Evolutionary conservation across 2,329 filamentous ascomycete genomes (phyloP).

Genomic region (Verticillium nonalfalfae): DNA sequence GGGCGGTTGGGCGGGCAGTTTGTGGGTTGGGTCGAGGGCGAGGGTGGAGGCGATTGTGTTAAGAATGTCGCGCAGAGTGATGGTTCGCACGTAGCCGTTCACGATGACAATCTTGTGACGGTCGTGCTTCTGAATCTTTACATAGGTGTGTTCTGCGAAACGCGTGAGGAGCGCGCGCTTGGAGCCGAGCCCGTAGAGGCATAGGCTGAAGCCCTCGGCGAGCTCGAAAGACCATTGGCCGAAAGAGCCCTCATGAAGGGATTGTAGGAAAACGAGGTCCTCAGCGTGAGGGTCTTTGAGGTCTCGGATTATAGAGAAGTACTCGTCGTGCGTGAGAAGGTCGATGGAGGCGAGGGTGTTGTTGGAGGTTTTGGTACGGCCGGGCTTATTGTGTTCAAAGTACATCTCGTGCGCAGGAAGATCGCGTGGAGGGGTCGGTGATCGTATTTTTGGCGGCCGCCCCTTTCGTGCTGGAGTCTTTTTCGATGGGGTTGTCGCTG

Average conservation of each 20-base stretch:
- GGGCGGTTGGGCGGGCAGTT: conserved; percentile 53
- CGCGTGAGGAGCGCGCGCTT: conserved; percentile 69
- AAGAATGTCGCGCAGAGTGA: conserved; percentile 64
- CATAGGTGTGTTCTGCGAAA: conserved; percentile 67
- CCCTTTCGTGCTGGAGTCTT: conserved; percentile 43
- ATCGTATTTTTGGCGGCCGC: conserved; percentile 47
- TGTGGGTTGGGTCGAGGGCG: conserved; percentile 44
- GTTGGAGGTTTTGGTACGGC: conserved; percentile 75
- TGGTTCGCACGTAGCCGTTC: conserved; percentile 72
- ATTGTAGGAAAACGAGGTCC: conserved; percentile 66
- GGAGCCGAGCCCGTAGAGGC: conserved; percentile 87
- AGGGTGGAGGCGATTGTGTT: conserved; percentile 62
- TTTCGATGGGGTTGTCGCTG: conserved; percentile 31
- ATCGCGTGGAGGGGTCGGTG: conserved; percentile 73
- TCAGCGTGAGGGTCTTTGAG: conserved; percentile 62
- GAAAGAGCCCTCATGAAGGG: conserved; percentile 75
- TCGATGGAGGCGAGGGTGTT: conserved; percentile 71
- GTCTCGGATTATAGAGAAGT: conserved; percentile 63
- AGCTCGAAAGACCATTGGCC: conserved; percentile 92
- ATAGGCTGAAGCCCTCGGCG: conserved; percentile 78
- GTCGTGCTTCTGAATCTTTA: conserved; percentile 25
- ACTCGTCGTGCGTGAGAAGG: conserved; percentile 86
- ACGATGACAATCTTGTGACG: conserved; percentile 67
- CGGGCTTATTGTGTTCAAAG: conserved; percentile 86
- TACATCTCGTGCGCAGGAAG: conserved; percentile 86